Evolutionary conservation across 805 yeast species (phyloP).

Genomic region (Ogataea corticis): DNA sequence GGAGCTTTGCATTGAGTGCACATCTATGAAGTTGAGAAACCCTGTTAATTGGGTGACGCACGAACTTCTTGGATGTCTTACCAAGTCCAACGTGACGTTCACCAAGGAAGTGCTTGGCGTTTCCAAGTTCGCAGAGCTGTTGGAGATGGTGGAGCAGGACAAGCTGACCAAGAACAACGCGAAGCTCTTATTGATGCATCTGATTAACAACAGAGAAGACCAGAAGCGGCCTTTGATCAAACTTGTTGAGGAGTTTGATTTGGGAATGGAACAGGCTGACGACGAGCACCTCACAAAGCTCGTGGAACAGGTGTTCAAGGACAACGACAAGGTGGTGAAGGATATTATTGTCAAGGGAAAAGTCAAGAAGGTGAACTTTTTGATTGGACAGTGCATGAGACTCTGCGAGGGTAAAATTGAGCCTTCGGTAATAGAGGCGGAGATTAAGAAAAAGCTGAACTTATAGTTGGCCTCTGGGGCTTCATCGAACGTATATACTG

Average conservation of each 20-base stretch:
- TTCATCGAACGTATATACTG: neutral
- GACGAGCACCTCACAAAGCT: slow-evolving; percentile 34
- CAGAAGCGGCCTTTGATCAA: slow-evolving; percentile 34
- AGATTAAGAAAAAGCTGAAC: slow-evolving; percentile 22
- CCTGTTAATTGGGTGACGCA: slow-evolving; percentile 79
- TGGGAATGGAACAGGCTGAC: slow-evolving; percentile 39
- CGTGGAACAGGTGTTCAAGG: slow-evolving; percentile 37
- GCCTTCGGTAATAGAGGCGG: slow-evolving; percentile 27
- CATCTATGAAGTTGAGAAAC: slow-evolving; percentile 40
- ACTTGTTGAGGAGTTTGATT: slow-evolving; percentile 56
- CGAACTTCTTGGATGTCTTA: slow-evolving; percentile 70
- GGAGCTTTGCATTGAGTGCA: slow-evolving; percentile 37
- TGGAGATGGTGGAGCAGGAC: slow-evolving; percentile 46
- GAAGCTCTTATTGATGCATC: slow-evolving; percentile 59
- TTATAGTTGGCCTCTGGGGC: slow-evolving; percentile 4
- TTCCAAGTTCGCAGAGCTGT: slow-evolving; percentile 51
- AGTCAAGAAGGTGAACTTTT: slow-evolving; percentile 63
- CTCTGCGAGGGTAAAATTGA: slow-evolving; percentile 63
- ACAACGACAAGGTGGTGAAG: slow-evolving; percentile 54
- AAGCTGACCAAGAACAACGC: slow-evolving; percentile 69
- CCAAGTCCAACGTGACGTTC: slow-evolving; percentile 46
- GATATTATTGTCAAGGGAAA: slow-evolving; percentile 60
- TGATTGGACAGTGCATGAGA: slow-evolving; percentile 86
- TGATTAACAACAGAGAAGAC: slow-evolving; percentile 51
- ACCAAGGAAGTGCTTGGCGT: slow-evolving; percentile 38